Evolutionary conservation across 2,329 filamentous ascomycete species (phyloP).

Genomic region (Alternaria postmessia): DNA sequence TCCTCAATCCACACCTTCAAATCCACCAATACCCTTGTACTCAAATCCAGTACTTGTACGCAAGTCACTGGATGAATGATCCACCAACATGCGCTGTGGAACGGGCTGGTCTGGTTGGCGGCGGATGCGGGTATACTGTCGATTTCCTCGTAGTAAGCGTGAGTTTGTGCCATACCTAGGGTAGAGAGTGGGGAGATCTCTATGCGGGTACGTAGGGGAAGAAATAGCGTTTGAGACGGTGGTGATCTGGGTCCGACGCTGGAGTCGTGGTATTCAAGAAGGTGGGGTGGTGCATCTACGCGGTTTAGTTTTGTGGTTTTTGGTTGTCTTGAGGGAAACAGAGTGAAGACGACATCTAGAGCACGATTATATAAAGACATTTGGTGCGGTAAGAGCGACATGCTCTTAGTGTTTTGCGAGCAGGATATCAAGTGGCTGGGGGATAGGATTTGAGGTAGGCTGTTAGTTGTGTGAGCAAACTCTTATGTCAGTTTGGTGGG

Average conservation of each 20-base stretch:
- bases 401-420: background rate
- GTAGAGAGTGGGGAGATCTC: background rate
- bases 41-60: constrained; percentile 6
- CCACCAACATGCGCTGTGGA: constrained; percentile 14
- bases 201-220: background rate
- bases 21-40: constrained; percentile 16
- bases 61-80: constrained; percentile 20
- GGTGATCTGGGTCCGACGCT: constrained; percentile 3
- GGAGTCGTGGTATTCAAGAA: constrained; percentile 6
- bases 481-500: background rate
- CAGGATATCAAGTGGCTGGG: background rate
- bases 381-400: too few species aligned
- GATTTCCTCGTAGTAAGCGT: constrained; percentile 30
- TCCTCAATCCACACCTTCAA: constrained; percentile 18
- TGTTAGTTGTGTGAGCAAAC: background rate
- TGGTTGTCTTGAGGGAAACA: background rate
- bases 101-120: constrained; percentile 4
- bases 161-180: constrained; percentile 8
- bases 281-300: constrained; percentile 5
- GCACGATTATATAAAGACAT: background rate
- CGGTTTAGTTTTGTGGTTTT: constrained; percentile 4
- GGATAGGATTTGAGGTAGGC: background rate
- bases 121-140: constrained; percentile 15
- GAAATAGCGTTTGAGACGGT: background rate
- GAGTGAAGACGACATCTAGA: background rate